Evolutionary conservation across 2,329 filamentous ascomycete species (phyloP), one percentile per base, ranked within the genome.

Genomic region (Penicillium sumatraense): DNA sequence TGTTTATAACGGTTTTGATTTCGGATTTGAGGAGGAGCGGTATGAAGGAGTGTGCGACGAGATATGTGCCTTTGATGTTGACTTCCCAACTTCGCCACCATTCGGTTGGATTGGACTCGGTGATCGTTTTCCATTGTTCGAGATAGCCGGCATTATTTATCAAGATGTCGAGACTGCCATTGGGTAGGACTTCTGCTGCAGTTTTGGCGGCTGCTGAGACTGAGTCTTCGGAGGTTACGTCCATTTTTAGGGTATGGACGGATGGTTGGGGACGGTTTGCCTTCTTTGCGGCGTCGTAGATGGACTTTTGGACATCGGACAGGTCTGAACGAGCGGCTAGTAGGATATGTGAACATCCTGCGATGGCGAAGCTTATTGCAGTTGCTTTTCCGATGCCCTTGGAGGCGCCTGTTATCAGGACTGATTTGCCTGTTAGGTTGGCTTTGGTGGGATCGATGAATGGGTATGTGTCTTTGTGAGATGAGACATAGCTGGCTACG

Each of bases 391-490:
- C 84, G 36, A 85, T 78, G 3, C 83, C 83, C 35, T 78, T 80
- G 3, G 79, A 81, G 0, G 80, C 83, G 10, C 84, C 85, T 1
- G 79, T 83, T 49, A 87, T 79, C 54, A 88, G 75, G 38, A 82
- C 71, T 5, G 70, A 64, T 57, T 76, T 77, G 38, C 73, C 74
- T 13, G 62, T 49, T 31, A 80, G 75, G 57, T 79, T 60, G 35
- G 68, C 64, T 33, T 75, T 72, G 20, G 65, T 57, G 14, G 75
- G 71, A 57, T 78, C 70, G 65, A 87, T 85, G 56, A 71, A 73
- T 0, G 78, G 74, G 65, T 87, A 86, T 16, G n/a, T 36, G 33
- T 36, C 33, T n/a, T 36, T 36, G 33, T n/a, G 33, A 3, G 33
- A 4, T n/a, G 33, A 36, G 33, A 10, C 33, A 36, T 36, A 36